A percentile compares a stretch with the other conserved stretches of the same genome.
These are phyloP conservation scores for Aspergillus aculeatus DNA, from an alignment of 2,329 filamentous ascomycete genomes.

Conservation along the genomic window DNA sequence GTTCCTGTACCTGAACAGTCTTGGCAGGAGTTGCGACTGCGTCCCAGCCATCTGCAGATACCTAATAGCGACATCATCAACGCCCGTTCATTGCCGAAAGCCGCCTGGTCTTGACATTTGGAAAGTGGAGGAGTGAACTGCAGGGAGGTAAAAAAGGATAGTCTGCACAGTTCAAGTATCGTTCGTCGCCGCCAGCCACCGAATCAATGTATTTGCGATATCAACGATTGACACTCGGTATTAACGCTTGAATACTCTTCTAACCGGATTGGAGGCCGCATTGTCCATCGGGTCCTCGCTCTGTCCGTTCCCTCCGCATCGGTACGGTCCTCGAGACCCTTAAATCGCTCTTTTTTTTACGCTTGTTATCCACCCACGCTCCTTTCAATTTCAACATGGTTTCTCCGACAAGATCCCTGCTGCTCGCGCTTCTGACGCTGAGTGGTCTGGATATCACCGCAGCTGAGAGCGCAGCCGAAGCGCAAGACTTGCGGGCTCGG, in stretches of 20 bases:
- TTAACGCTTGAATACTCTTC: slow-evolving; percentile 12
- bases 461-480: slow-evolving; percentile 27
- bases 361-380: slow-evolving; percentile 4
- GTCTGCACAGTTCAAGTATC: slow-evolving; percentile 2
- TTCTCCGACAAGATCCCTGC: slow-evolving; percentile 26
- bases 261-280: slow-evolving; percentile 5
- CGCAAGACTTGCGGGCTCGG: slow-evolving; percentile 33
- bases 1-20: not conserved
- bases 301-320: slow-evolving; percentile 24
- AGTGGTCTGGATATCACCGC: slow-evolving; percentile 35
- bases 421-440: slow-evolving; percentile 35
- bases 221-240: slow-evolving; percentile 11
- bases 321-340: slow-evolving; percentile 5
- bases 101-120: not conserved
- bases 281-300: slow-evolving; percentile 21
- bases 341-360: slow-evolving; percentile 10
- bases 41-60: slow-evolving; percentile 5
- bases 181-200: slow-evolving; percentile 14
- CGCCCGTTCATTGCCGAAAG: not conserved
- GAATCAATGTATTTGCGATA: slow-evolving; percentile 12
- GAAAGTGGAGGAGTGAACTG: slow-evolving; percentile 3
- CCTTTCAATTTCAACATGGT: slow-evolving; percentile 29
- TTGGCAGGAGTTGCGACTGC: slow-evolving; percentile 3
- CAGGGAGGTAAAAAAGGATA: not conserved
- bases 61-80: not conserved